These are phyloP conservation scores for Trichoderma lentiforme DNA, from an alignment of 2,329 filamentous ascomycete species.

Conservation along the genomic window DNA sequence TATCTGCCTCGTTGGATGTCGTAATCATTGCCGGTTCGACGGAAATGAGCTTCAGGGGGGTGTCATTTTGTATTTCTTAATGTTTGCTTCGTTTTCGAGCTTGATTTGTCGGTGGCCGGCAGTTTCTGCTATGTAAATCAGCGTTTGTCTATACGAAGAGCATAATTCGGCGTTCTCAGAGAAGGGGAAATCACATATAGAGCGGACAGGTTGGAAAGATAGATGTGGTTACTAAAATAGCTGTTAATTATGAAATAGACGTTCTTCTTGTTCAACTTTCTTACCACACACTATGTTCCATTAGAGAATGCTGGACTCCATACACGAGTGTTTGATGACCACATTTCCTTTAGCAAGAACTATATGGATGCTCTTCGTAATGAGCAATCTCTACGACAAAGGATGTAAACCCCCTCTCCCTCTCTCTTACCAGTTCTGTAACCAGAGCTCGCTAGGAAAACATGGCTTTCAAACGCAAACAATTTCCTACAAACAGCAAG, in stretches of 20 bases:
- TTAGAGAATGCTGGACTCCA: not conserved
- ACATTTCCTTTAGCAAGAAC: not conserved
- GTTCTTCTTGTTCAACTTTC: not conserved
- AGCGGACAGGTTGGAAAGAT: not conserved
- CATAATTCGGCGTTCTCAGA: slow-evolving; percentile 1
- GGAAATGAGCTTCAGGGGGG: not conserved
- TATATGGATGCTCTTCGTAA: not conserved
- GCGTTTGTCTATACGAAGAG: not conserved
- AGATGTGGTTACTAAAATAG: not conserved
- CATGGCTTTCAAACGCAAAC: not conserved
- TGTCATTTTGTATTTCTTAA: not conserved
- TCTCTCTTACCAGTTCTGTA: not conserved
- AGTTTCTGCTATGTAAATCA: not conserved
- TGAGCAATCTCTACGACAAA: not conserved
- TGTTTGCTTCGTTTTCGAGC: not conserved
- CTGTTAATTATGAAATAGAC: not conserved
- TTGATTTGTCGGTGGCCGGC: not conserved
- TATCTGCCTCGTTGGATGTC: slow-evolving; percentile 54
- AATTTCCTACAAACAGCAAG: not conserved
- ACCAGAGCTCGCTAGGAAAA: not conserved
- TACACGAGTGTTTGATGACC: not conserved
- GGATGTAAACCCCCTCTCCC: not conserved
- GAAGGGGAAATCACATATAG: not conserved
- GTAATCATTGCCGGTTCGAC: not conserved
- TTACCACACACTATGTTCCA: too few species aligned